Evolutionary conservation across 2,329 filamentous ascomycete species (phyloP).

Genomic region (Calonectria multiphialidica): DNA sequence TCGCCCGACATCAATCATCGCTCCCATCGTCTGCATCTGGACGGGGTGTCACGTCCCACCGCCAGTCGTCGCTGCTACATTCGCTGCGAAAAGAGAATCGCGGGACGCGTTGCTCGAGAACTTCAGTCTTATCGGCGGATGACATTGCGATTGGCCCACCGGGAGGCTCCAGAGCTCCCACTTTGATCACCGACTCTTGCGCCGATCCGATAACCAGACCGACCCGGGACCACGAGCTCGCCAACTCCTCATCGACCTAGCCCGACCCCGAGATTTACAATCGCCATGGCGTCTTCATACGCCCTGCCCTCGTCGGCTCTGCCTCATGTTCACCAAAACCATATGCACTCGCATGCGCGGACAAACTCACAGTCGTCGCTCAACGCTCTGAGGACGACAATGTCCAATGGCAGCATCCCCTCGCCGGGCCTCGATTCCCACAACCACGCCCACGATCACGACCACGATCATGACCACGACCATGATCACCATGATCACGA

Average conservation of each 20-base stretch:
- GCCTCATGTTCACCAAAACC: slow-evolving; percentile 60
- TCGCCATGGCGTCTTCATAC: slow-evolving; percentile 64
- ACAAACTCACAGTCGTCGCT: slow-evolving; percentile 55
- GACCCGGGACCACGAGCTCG: slow-evolving; percentile 17
- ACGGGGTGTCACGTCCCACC: slow-evolving; percentile 36
- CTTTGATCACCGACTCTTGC: slow-evolving; percentile 32
- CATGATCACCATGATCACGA: slow-evolving; percentile 50
- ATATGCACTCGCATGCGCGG: slow-evolving; percentile 54
- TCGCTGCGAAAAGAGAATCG: slow-evolving; percentile 21
- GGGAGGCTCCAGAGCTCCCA: slow-evolving; percentile 34
- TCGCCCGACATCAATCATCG: slow-evolving; percentile 30
- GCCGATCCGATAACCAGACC: slow-evolving; percentile 37
- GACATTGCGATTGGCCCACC: slow-evolving; percentile 41
- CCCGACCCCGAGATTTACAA: neutral
- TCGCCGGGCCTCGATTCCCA: slow-evolving; percentile 48
- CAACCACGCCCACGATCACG: slow-evolving; percentile 48
- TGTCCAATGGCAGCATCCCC: slow-evolving; percentile 48
- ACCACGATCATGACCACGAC: slow-evolving; percentile 47
- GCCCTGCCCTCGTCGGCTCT: slow-evolving; percentile 64
- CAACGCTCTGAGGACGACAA: slow-evolving; percentile 52
- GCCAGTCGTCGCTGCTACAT: slow-evolving; percentile 16
- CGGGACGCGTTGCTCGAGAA: slow-evolving; percentile 24
- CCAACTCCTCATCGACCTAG: slow-evolving; percentile 8
- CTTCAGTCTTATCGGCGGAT: slow-evolving; percentile 32
- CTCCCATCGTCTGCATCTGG: slow-evolving; percentile 18